Evolutionary conservation across 2,329 filamentous ascomycete species (phyloP).

Genomic region (Alternaria hordeiaustralica): DNA sequence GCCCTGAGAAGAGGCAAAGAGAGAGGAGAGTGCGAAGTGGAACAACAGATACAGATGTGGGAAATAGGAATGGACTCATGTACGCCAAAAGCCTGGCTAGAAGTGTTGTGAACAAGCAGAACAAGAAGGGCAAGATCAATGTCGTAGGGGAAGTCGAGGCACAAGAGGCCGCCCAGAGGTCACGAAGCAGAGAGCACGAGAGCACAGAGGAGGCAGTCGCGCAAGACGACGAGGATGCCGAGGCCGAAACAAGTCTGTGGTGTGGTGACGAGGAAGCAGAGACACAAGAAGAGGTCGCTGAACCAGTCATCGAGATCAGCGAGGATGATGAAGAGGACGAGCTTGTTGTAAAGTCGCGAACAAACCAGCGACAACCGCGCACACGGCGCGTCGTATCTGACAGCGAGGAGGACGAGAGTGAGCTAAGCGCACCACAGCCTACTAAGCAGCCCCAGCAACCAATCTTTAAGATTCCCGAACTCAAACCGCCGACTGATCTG

Average conservation of each 20-base stretch:
- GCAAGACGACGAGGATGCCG: slow-evolving; percentile 17
- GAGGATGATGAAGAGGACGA: slow-evolving; percentile 40
- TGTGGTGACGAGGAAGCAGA: slow-evolving; percentile 37
- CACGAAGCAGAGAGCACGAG: slow-evolving; percentile 8
- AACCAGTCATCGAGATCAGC: slow-evolving; percentile 10
- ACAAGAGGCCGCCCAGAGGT: slow-evolving; percentile 16
- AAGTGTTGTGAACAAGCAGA: slow-evolving; percentile 32
- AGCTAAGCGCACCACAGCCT: slow-evolving; percentile 1
- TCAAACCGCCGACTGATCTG: slow-evolving; percentile 17
- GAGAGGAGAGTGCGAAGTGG: slow-evolving; percentile 23
- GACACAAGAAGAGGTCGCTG: slow-evolving; percentile 4
- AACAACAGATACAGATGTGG: slow-evolving; percentile 23
- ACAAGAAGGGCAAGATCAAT: slow-evolving; percentile 21
- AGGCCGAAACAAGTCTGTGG: slow-evolving; percentile 39
- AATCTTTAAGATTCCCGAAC: slow-evolving; percentile 10
- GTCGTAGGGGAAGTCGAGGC: slow-evolving; percentile 17
- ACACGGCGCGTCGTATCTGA: slow-evolving; percentile 28
- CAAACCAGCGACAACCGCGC: slow-evolving; percentile 20
- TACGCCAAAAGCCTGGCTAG: slow-evolving; percentile 41
- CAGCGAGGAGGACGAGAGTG: slow-evolving; percentile 29
- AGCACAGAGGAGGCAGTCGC: slow-evolving; percentile 7
- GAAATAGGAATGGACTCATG: slow-evolving; percentile 21
- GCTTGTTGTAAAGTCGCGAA: slow-evolving; percentile 28
- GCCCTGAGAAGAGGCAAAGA: slow-evolving; percentile 33
- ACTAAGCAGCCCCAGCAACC: background rate